Percentiles rank a stretch among this genome's conserved stretches.
phyloP scores from a whole-genome alignment of 257 asterid genomes.

The Osmanthus fragrans region DNA sequence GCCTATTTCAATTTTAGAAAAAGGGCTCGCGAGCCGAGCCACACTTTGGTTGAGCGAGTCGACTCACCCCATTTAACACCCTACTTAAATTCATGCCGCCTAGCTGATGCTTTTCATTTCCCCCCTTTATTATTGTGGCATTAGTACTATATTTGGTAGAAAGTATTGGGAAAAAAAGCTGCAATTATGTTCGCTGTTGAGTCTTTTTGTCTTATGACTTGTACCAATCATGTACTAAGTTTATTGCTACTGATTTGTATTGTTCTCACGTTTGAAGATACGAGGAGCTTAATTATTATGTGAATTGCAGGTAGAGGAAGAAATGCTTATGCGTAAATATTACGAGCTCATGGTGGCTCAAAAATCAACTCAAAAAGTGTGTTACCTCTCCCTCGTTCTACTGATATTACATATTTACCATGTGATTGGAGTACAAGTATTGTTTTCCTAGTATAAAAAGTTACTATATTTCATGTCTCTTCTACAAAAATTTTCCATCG shows the following conservation, averaged over 20 bases:
- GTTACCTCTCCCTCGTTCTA: background rate
- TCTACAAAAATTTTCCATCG: background rate
- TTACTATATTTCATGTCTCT: background rate
- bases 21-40: no score
- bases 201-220: background rate
- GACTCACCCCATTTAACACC: no score
- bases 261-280: background rate
- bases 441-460: background rate
- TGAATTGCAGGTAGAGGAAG: conserved; percentile 76
- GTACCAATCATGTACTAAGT: background rate
- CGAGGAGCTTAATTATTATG: conserved; percentile 15
- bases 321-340: conserved; percentile 89
- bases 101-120: background rate
- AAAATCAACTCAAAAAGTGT: conserved; percentile 54
- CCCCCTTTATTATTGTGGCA: background rate
- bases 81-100: background rate
- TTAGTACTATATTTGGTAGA: background rate
- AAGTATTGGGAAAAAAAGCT: background rate
- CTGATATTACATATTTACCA: background rate
- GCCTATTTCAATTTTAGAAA: no score
- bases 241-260: background rate
- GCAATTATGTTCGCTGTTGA: background rate
- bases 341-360: conserved; percentile 77
- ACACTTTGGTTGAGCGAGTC: no score
- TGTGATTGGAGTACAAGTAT: background rate